A percentile compares a stretch with the other conserved stretches of the same genome.
Evolutionary conservation across 2,329 filamentous ascomycete species (phyloP).

Genomic region (Colletotrichum lindemuthianum): DNA sequence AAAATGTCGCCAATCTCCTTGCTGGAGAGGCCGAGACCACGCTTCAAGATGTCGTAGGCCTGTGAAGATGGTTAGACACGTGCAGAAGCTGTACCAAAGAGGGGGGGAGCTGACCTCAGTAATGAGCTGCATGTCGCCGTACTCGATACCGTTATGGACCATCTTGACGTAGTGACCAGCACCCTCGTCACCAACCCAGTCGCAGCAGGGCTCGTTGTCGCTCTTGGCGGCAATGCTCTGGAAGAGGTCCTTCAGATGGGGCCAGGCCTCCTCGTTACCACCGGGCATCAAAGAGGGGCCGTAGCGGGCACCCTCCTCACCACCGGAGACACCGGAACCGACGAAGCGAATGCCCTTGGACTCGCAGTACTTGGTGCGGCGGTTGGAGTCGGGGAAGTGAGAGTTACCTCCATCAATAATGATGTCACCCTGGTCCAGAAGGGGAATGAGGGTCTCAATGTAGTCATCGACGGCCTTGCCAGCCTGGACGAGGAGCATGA

Average conservation of each 20-base stretch:
- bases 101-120: conserved; percentile 77
- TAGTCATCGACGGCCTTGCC: conserved; percentile 98
- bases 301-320: conserved; percentile 98
- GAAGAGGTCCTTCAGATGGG: conserved; percentile 98
- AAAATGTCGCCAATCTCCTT: conserved; percentile 98
- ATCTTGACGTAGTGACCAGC: conserved; percentile 99
- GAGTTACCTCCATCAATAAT: conserved; percentile 99
- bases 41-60: conserved; percentile 99
- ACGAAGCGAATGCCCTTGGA: conserved; percentile 94
- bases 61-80: conserved; percentile 47
- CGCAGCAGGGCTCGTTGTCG: conserved; percentile 96
- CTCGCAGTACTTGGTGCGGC: conserved; percentile 88
- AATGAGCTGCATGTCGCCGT: conserved; percentile 99
- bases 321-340: conserved; percentile 96
- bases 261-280: conserved; percentile 98
- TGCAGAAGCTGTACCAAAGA: rapidly evolving
- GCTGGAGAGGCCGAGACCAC: conserved; percentile 85
- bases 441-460: conserved; percentile 92
- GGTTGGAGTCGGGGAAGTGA: conserved; percentile 99
- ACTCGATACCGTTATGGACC: conserved; percentile 99
- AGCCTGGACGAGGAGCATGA: conserved; percentile 99
- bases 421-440: conserved; percentile 89
- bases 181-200: conserved; percentile 99
- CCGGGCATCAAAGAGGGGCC: conserved; percentile 98
- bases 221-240: conserved; percentile 98